Conservation (phyloP, 805 yeast species). For the Candida silvicultrix region DNA sequence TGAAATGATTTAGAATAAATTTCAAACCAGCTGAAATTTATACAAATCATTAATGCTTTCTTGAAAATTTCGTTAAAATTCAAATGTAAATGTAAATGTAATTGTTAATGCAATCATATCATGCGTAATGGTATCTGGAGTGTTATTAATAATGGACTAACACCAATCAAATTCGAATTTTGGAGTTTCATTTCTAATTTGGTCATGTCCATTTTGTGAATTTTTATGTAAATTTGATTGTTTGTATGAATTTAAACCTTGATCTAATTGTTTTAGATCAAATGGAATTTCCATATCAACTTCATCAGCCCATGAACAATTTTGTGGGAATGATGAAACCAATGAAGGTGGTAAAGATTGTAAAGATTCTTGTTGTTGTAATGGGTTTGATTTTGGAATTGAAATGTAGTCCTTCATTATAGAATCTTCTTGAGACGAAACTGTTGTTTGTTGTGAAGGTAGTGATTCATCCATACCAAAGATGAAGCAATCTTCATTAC, state of each 20-base stretch:
- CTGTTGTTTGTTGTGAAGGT: background rate
- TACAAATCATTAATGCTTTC: too few species aligned
- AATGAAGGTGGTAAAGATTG: background rate
- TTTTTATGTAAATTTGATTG: background rate
- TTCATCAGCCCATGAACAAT: background rate
- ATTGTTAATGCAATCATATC: background rate
- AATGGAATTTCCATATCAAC: background rate
- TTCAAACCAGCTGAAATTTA: too few species aligned
- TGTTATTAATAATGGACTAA: background rate
- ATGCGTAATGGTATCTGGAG: background rate
- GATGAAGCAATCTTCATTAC: background rate
- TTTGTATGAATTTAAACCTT: background rate
- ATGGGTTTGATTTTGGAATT: background rate
- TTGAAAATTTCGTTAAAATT: background rate
- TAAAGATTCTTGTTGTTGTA: background rate
- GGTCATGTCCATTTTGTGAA: background rate
- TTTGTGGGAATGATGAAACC: background rate
- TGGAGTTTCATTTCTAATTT: background rate
- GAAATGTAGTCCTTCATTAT: background rate
- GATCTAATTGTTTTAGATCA: background rate
- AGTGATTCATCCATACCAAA: conserved; percentile 2
- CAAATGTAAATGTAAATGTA: too few species aligned
- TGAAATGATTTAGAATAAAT: too few species aligned
- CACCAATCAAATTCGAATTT: background rate
- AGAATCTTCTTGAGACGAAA: background rate